Evolutionary conservation across 768 basidiomycete species (phyloP), one percentile per base, ranked within the genome.

Genomic region (Russula sp.): DNA sequence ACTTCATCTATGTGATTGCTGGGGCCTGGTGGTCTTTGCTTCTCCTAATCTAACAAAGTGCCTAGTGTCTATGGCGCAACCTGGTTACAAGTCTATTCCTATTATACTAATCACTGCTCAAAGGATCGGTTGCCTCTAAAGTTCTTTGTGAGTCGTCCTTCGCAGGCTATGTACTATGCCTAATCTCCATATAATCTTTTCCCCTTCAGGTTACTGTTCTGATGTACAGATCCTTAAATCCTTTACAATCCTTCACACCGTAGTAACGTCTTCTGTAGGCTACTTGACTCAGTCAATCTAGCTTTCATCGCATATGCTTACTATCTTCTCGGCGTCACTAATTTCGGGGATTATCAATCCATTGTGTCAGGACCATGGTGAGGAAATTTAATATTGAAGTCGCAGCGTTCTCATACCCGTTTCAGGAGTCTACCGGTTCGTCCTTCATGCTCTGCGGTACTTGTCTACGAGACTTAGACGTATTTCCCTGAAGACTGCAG

Each of bases 51-150:
- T 16, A 34, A 48, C 34, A 11, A 27, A 18, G 3, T 14, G 22
- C 18, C 2, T 27, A 57, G 57, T 0, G n/a, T 57, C 35, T 57
- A 57, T 39, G 57, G 57, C n/a, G 14, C 49, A 7, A 57, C 57
- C 4, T 57, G 32, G 47, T 57, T 49, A 13, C 57, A 57, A 31
- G 57, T 57, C 0, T 57, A 57, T 49, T 57, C 57, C 20, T 57
- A 57, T 16, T 57, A 49, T 27, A 48, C 6, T 10, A 37, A 1
- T 18, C 57, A 48, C 22, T 18, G 20, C 14, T 37, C 44, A 39
- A 48, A 22, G 47, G 45, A 49, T 31, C 20, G 34, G 9, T 49
- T 45, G 20, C 57, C 47, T 27, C 14, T 48, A 18, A 57, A 2
- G 47, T 22, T n/a, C 20, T 49, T 57, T 16, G 57, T 57, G 47